A percentile compares a stretch with the other conserved stretches of the same genome.
These are phyloP conservation scores for Phaeoacremonium minimum DNA, from an alignment of 2,329 filamentous ascomycete species.

Conservation along the genomic window DNA sequence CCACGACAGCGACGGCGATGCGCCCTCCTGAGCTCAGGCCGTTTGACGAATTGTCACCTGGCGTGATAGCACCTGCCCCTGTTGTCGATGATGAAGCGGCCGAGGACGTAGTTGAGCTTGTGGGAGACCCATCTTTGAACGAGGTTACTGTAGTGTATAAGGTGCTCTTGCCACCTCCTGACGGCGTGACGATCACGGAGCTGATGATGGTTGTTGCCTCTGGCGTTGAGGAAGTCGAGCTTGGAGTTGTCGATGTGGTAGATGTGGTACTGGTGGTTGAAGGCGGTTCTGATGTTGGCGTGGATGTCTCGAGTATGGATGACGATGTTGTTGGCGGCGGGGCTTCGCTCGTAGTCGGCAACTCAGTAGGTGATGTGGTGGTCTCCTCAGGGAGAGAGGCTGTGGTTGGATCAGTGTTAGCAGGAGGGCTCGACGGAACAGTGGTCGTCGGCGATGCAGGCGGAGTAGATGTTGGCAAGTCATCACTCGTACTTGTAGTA, in stretches of 20 bases:
- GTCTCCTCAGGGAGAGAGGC: conserved; percentile 3
- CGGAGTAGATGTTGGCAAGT: conserved; percentile 5
- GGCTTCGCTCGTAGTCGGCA: conserved; percentile 1
- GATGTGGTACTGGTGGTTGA: not conserved
- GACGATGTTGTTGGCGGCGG: conserved; percentile 1
- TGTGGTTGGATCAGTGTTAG: conserved; percentile 9
- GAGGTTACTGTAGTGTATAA: not conserved
- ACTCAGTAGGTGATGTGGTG: conserved; percentile 1
- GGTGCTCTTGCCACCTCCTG: conserved; percentile 7
- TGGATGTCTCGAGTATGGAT: not conserved
- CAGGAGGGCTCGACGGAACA: conserved; percentile 6
- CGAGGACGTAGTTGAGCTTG: conserved; percentile 1
- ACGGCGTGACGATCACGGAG: conserved; percentile 3
- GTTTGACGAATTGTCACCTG: conserved; percentile 20
- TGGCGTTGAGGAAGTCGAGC: conserved; percentile 1
- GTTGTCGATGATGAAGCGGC: conserved; percentile 2
- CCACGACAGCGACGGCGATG: conserved; percentile 89
- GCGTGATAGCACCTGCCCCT: conserved; percentile 10
- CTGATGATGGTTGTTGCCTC: conserved; percentile 5
- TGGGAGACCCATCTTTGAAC: not conserved
- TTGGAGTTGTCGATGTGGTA: conserved; percentile 1
- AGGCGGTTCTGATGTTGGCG: conserved; percentile 1
- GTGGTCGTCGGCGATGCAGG: conserved; percentile 6
- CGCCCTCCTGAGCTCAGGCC: conserved; percentile 60
- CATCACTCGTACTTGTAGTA: conserved; percentile 9